These are phyloP conservation scores for Periconia sp. DNA, from an alignment of 2,329 filamentous ascomycete species.

Conservation along the genomic window DNA sequence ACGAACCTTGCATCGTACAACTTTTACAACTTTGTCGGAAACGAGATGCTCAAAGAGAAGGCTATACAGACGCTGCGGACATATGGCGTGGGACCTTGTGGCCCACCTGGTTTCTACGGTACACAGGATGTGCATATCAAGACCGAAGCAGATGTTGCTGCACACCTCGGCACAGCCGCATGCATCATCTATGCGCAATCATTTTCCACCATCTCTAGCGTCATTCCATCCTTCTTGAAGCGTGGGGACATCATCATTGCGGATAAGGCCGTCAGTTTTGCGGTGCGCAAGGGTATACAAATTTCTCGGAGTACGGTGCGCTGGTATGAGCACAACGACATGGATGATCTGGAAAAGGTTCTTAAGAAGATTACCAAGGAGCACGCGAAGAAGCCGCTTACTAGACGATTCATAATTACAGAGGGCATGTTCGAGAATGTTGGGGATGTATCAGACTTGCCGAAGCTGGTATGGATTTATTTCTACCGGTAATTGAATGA, in stretches of 20 bases:
- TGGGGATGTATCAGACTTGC: slow-evolving; percentile 84
- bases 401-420: slow-evolving; percentile 91
- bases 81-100: slow-evolving; percentile 96
- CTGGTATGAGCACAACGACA: slow-evolving; percentile 96
- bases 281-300: slow-evolving; percentile 92
- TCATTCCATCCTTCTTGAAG: slow-evolving; percentile 97
- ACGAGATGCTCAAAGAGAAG: slow-evolving; percentile 92
- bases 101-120: slow-evolving; percentile 96
- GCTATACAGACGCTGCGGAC: slow-evolving; percentile 91
- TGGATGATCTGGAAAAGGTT: slow-evolving; percentile 88
- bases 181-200: slow-evolving; percentile 96
- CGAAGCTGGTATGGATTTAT: slow-evolving; percentile 70
- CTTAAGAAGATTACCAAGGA: slow-evolving; percentile 86
- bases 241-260: slow-evolving; percentile 96
- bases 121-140: slow-evolving; percentile 99
- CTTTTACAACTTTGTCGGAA: slow-evolving; percentile 95
- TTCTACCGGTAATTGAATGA: background rate
- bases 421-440: slow-evolving; percentile 92
- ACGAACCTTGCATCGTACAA: slow-evolving; percentile 95
- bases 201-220: slow-evolving; percentile 95
- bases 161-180: slow-evolving; percentile 83
- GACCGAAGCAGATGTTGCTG: slow-evolving; percentile 90
- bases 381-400: slow-evolving; percentile 86
- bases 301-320: slow-evolving; percentile 87
- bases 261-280: slow-evolving; percentile 90